Conservation (phyloP, 805 yeast species). For the Ogataea salicorniae region DNA sequence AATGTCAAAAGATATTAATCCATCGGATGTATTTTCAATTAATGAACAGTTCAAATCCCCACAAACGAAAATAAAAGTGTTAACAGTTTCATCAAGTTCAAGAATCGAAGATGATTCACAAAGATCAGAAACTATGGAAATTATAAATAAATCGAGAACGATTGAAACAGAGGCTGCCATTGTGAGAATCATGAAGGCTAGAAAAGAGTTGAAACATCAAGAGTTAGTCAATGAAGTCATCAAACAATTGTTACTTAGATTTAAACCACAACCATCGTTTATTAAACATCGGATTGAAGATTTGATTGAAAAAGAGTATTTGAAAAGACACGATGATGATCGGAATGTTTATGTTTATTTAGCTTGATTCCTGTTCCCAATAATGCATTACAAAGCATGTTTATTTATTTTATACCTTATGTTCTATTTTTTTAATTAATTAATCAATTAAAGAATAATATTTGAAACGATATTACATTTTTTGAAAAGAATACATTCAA, state of each 20-base stretch:
- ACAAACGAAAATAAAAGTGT: conserved; percentile 63
- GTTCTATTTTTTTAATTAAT: no score
- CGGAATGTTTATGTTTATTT: conserved; percentile 59
- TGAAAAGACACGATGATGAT: conserved; percentile 64
- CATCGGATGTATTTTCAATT: conserved; percentile 58
- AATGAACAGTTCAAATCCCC: conserved; percentile 68
- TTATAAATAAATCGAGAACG: conserved; percentile 57
- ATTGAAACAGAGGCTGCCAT: conserved; percentile 78
- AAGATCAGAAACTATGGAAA: conserved; percentile 46
- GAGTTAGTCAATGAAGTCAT: conserved; percentile 64
- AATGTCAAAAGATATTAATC: conserved; percentile 63
- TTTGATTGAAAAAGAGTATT: conserved; percentile 74
- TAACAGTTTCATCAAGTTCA: conserved; percentile 51
- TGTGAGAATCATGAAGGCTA: conserved; percentile 80
- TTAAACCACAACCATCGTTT: conserved; percentile 60
- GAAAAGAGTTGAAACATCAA: conserved; percentile 56
- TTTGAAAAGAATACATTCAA: no score
- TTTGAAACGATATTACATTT: no score
- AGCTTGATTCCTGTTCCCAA: conserved; percentile 32
- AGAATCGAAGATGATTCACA: conserved; percentile 51
- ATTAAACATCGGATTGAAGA: conserved; percentile 73
- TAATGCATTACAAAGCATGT: no score
- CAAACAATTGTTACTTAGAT: conserved; percentile 53
- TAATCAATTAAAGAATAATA: no score
- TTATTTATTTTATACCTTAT: no score